A percentile compares a stretch with the other conserved stretches of the same genome.
phyloP scores from a whole-genome alignment of 257 asterid species.

The Lithospermum erythrorhizon region DNA sequence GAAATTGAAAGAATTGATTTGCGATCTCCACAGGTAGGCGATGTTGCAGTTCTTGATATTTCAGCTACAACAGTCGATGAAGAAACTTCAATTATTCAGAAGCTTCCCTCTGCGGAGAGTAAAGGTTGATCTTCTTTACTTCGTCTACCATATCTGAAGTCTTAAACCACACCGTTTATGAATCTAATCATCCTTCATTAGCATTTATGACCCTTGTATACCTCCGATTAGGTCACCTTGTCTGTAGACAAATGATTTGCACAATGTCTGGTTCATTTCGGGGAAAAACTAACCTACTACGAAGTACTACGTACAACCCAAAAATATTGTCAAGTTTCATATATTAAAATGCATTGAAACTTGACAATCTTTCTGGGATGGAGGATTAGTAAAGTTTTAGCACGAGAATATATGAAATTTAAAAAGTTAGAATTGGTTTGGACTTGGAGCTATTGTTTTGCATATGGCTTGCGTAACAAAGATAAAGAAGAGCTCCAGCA shows the following conservation, averaged over 20 bases:
- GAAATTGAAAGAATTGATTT: constrained; percentile 3
- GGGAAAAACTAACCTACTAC: too few species aligned
- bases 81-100: constrained; percentile 54
- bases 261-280: too few species aligned
- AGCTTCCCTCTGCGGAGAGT: constrained; percentile 92
- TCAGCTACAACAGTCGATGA: constrained; percentile 73
- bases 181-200: neutral
- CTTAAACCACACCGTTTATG: too few species aligned
- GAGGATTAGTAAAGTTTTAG: too few species aligned
- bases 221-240: neutral
- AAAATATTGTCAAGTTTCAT: neutral
- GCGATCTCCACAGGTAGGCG: constrained; percentile 55
- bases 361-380: too few species aligned
- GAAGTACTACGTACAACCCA: neutral
- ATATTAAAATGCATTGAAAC: too few species aligned
- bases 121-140: constrained; percentile 40
- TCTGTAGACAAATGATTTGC: too few species aligned
- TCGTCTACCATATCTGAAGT: neutral
- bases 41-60: constrained; percentile 86
- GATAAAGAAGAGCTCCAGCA: too few species aligned
- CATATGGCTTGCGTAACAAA: neutral
- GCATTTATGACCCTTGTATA: neutral
- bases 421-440: too few species aligned
- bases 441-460: too few species aligned
- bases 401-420: too few species aligned